Base-by-base conservation (phyloP, 208 protist species). In the Acanthamoeba royreba region DNA sequence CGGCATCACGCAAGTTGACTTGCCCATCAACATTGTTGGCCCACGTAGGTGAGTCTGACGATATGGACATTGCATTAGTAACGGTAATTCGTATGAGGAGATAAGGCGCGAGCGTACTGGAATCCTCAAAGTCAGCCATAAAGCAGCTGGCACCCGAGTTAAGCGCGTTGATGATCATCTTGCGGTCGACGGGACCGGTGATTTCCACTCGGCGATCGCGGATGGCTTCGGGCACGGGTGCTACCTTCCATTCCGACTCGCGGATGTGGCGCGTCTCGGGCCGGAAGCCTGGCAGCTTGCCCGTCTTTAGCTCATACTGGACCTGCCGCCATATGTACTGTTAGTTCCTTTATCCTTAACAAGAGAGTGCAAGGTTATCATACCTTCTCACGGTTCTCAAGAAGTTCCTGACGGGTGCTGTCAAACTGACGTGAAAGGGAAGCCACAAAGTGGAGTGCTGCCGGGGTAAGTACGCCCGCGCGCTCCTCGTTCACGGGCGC, bases 111-210 rank as follows among this genome's bases (percentile, higher is more conserved):
- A 46, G 17, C 22, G 52, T n/a, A 93, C n/a, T 40, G 74, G 94
- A 96, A 86, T 97, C 96, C 61, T 97, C 96, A 93, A 97, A 97
- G 72, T 97, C 96, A 15, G 96, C 95, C 96, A 97, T 97, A 85
- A 96, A 97, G 35, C 85, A 77, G 13, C 72, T 97, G 1, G 96
- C 96, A 46, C 96, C 96, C 17, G 93, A 96, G 87, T 97, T 97
- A 11, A 97, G 90, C 13, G 96, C 96, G 92, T 97, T 97, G 93
- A 97, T 97, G 28, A 97, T 94, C 96, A 97, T 97, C 61, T 97
- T 97, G 49, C 96, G 53, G 40, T 97, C 95, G 0, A 95, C 81
- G 28, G 96, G 96, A 43, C 96, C 96, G n/a, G 94, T 87, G 45
- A 87, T 87, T 46, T 87, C 79, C 79, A 87, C 79, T 4, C 79